Base-by-base conservation (phyloP, 257 asterid genomes). In the Vinca minor region DNA sequence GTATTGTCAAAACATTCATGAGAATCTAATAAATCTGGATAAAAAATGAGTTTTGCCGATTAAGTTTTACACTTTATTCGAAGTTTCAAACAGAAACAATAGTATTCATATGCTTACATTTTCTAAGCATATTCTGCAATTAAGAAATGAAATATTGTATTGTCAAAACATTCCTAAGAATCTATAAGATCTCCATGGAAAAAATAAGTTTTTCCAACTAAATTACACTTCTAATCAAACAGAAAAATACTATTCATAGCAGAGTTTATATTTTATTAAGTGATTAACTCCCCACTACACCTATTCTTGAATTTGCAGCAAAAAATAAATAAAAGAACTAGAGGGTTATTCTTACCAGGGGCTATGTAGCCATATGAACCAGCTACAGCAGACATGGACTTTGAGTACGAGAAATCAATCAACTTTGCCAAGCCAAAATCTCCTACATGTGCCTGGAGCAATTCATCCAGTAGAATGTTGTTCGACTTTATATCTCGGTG, bases 321-420 rank as follows among this genome's bases (percentile, higher is more conserved):
- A 14, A 12, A 42, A 61, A 38, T 4, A 20, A 15, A 5, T 59
- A 44, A 49, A 41, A 41, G 32, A 28, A 4, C 23, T 20, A 21
- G 17, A 32, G 34, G 20, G 21, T 28, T 52, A 4, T 6, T 29
- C 71, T 77, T 82, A 89, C 97, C 97, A n/a, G 97, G 97, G 50
- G 97, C 95, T 56, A 89, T 89, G 77, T 89, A 89, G 62, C 97
- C 97, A 71, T 89, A 89, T 12, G 97, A 89, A 70, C 97, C 97
- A 49, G 97, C 97, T 36, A 89, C 95, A 31, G 92, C 92, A 53
- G 97, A 89, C 95, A 89, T 83, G 77, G 97, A 87, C 62, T 82
- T 87, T 18, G 97, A 87, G 69, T 70, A 72, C 12, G 94, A 72
- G 67, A 89, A 77, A 59, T 89, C 95, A 38, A 89, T 79, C 80